Evolutionary conservation across 2,329 filamentous ascomycete species (phyloP), one percentile per base, ranked within the genome.

Genomic region (Botryotinia calthae): DNA sequence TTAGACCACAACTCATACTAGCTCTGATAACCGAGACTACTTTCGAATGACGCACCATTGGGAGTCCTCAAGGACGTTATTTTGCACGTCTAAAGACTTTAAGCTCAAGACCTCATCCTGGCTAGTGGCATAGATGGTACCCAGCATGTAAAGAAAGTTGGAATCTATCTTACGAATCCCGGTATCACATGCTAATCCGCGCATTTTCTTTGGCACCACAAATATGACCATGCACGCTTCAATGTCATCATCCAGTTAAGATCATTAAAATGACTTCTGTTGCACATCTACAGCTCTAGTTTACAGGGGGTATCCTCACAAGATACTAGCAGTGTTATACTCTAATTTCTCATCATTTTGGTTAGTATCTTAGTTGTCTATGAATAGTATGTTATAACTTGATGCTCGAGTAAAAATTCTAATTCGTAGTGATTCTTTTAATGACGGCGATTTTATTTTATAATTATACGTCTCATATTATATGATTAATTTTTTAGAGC

Each of bases 311-410:
- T 5, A 63, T 63, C 8, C 25, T 18, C 9, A 42, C 16, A 28
- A 63, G 37, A 18, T 2, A 10, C 12, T 16, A 3, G 16, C 3
- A 18, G 31, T 44, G 8, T 40, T 9, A 8, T n/a, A 34, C 34
- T 34, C n/a, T 16, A 28, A 28, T 18, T n/a, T 16, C 58, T 40
- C 22, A 40, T 28, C 12, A 61, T 5, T n/a, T n/a, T n/a, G n/a
- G n/a, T n/a, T n/a, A n/a, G n/a, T n/a, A n/a, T n/a, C n/a, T n/a
- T n/a, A n/a, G n/a, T n/a, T n/a, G n/a, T n/a, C n/a, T n/a, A n/a
- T n/a, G n/a, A n/a, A n/a, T 25, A 51, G 12, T 16, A 0, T 16
- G 48, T 51, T 2, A 2, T 7, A 6, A 7, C 1, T n/a, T 7
- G 5, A n/a, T n/a, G 25, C 25, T 4, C 25, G 22, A n/a, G 2